These are phyloP conservation scores for Austropuccinia psidii DNA, from an alignment of 1,284 basidiomycete genomes.

Conservation along the genomic window DNA sequence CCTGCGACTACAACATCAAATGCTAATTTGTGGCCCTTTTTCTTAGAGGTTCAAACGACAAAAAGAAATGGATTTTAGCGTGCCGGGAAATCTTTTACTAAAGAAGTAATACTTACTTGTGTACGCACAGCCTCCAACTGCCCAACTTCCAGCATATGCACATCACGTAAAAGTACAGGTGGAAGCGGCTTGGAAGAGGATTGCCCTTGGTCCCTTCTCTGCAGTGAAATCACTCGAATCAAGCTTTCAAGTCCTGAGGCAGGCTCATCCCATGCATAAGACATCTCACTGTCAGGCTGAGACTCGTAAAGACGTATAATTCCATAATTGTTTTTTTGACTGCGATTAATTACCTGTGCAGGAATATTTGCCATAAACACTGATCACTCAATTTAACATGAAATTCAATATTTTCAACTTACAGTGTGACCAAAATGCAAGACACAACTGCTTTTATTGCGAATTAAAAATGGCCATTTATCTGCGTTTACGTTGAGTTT, in stretches of 20 bases:
- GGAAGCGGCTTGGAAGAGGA: conserved; percentile 34
- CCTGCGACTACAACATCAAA: conserved; percentile 89
- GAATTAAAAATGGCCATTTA: too few species aligned
- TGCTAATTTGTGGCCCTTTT: conserved; percentile 58
- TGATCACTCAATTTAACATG: too few species aligned
- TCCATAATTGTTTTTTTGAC: conserved; percentile 3
- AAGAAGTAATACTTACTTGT: conserved; percentile 39
- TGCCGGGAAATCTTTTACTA: background rate
- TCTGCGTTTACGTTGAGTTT: too few species aligned
- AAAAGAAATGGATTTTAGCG: background rate
- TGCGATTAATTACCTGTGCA: conserved; percentile 21
- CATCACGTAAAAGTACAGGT: conserved; percentile 50
- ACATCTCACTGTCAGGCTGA: conserved; percentile 18
- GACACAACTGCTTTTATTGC: too few species aligned
- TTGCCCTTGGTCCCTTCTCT: conserved; percentile 50
- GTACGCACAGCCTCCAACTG: conserved; percentile 85
- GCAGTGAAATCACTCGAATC: conserved; percentile 27
- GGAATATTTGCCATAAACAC: too few species aligned
- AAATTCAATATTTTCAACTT: too few species aligned
- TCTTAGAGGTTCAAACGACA: conserved; percentile 34
- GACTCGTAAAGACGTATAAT: conserved; percentile 18
- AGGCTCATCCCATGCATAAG: conserved; percentile 37
- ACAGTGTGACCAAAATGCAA: too few species aligned
- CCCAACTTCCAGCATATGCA: conserved; percentile 97
- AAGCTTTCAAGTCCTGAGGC: conserved; percentile 31